Percentiles rank a stretch among this genome's conserved stretches.
Evolutionary conservation across 2,329 filamentous ascomycete species (phyloP).

Genomic region (Orbilia brochopaga): DNA sequence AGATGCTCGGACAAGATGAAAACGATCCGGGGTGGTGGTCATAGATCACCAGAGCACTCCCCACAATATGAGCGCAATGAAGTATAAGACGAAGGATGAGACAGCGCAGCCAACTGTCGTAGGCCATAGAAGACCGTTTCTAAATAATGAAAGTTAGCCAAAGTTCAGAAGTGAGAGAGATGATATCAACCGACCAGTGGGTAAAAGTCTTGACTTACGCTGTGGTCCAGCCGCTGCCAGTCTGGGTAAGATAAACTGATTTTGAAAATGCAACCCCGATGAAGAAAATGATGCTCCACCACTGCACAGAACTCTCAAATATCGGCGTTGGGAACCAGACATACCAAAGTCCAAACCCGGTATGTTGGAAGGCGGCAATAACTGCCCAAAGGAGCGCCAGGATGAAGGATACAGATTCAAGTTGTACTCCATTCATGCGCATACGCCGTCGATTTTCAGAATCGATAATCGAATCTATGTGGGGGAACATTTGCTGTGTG

Average conservation of each 20-base stretch:
- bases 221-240: slow-evolving; percentile 29
- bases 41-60: slow-evolving; percentile 39
- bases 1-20: slow-evolving; percentile 2
- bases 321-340: slow-evolving; percentile 42
- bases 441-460: neutral
- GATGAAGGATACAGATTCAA: slow-evolving; percentile 23
- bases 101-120: slow-evolving; percentile 28
- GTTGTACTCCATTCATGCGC: slow-evolving; percentile 32
- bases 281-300: slow-evolving; percentile 46
- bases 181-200: neutral
- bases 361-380: slow-evolving; percentile 38
- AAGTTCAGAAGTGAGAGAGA: neutral
- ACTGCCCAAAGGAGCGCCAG: slow-evolving; percentile 26
- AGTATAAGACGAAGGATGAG: slow-evolving; percentile 44
- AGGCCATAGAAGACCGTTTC: slow-evolving; percentile 33
- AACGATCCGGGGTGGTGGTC: neutral
- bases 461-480: neutral
- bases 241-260: slow-evolving; percentile 28
- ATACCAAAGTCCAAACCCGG: slow-evolving; percentile 39
- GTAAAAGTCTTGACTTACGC: slow-evolving; percentile 18
- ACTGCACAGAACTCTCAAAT: slow-evolving; percentile 32
- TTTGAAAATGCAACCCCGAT: slow-evolving; percentile 37
- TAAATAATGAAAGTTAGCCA: slow-evolving; percentile 14
- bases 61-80: slow-evolving; percentile 43
- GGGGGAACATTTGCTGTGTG: neutral